Evolutionary conservation across 2,329 filamentous ascomycete genomes (phyloP).

Genomic region (Cladosporium colombiae): DNA sequence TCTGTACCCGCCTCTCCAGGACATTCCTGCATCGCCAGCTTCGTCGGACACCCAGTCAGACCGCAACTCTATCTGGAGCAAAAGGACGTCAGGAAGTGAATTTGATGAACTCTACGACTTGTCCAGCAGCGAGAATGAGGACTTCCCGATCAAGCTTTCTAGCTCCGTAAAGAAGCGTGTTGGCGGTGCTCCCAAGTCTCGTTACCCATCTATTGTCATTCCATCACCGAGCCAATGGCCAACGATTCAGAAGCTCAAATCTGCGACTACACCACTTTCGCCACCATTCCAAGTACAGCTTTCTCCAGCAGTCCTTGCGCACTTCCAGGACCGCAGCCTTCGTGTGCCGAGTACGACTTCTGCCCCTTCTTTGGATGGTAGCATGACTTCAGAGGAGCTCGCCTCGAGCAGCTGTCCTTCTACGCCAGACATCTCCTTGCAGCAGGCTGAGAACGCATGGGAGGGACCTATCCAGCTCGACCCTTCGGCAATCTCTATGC

Average conservation of each 20-base stretch:
- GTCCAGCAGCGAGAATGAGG: constrained; percentile 73
- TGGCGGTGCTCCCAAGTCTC: constrained; percentile 38
- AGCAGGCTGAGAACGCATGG: constrained; percentile 65
- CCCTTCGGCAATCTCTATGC: constrained; percentile 74
- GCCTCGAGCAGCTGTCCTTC: constrained; percentile 79
- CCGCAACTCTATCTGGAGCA: constrained; percentile 54
- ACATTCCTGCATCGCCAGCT: constrained; percentile 57
- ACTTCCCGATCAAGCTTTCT: constrained; percentile 54
- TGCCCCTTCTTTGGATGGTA: constrained; percentile 86
- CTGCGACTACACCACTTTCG: constrained; percentile 43
- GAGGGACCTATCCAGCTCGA: constrained; percentile 62
- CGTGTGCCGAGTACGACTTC: constrained; percentile 74
- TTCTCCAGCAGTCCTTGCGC: constrained; percentile 59
- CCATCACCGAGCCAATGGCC: constrained; percentile 60
- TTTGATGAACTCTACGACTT: constrained; percentile 88
- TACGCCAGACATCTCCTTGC: constrained; percentile 68
- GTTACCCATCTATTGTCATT: constrained; percentile 61
- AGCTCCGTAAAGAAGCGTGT: constrained; percentile 51
- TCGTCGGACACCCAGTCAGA: constrained; percentile 58
- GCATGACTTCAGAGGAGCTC: constrained; percentile 83
- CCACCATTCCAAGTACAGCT: constrained; percentile 48
- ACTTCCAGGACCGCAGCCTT: constrained; percentile 61
- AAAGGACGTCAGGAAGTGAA: constrained; percentile 67
- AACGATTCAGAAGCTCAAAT: constrained; percentile 56
- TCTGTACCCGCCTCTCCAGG: constrained; percentile 22